phyloP scores from a whole-genome alignment of 176 grass and related monocot species.

The Hordeum marinum region DNA sequence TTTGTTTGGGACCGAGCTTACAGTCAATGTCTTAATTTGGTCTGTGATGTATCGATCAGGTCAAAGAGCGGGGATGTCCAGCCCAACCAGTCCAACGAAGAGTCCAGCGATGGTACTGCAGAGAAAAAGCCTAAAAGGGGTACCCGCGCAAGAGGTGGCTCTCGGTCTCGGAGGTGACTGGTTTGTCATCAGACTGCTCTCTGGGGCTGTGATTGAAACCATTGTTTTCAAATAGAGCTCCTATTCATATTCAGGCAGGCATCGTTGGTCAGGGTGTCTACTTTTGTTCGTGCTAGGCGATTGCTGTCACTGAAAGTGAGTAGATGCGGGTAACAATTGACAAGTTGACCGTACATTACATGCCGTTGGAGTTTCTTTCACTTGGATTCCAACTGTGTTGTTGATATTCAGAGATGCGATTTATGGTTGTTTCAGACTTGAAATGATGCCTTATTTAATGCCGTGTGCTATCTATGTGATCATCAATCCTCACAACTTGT shows the following conservation, averaged over 20 bases:
- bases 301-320: background rate
- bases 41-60: background rate
- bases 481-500: background rate
- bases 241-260: too few relatives aligned
- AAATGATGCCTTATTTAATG: background rate
- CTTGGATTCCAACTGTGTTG: background rate
- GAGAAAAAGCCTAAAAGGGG: background rate
- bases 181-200: background rate
- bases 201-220: background rate
- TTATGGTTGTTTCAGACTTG: background rate
- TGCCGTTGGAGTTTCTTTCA: background rate
- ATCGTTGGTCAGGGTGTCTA: background rate
- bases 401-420: background rate
- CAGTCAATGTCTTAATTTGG: background rate
- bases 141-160: background rate
- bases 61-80: background rate
- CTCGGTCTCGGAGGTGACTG: background rate
- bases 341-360: background rate
- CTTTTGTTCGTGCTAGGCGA: conserved; percentile 21
- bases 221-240: background rate
- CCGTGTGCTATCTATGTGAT: background rate
- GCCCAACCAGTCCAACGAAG: background rate
- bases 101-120: background rate
- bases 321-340: background rate
- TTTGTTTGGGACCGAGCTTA: background rate